Evolutionary conservation across 192 early-diverging fungal genomes (phyloP).

Genomic region (Podila clonocystis): DNA sequence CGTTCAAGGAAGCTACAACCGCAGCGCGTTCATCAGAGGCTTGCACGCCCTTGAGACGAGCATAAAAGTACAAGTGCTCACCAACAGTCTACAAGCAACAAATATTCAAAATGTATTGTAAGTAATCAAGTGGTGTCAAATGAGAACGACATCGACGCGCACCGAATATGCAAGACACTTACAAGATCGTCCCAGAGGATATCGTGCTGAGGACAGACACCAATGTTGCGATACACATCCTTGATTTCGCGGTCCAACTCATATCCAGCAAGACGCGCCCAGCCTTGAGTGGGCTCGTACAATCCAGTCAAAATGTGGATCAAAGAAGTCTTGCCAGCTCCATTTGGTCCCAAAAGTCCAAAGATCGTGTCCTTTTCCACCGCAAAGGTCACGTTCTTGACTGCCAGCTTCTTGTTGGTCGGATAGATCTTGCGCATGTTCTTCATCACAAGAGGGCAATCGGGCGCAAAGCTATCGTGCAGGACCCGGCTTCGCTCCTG

Average conservation of each 20-base stretch:
- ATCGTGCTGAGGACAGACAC: conserved; percentile 79
- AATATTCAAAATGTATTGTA: too few species aligned
- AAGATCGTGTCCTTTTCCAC: conserved; percentile 70
- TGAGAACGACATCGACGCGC: background rate
- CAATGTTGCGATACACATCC: conserved; percentile 69
- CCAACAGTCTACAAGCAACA: conserved; percentile 55
- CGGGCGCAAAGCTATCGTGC: conserved; percentile 35
- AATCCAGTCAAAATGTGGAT: conserved; percentile 78
- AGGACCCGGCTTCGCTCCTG: conserved; percentile 67
- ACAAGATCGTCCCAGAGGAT: conserved; percentile 78
- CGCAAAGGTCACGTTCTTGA: conserved; percentile 73
- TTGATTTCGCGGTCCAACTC: conserved; percentile 62
- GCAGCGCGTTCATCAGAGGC: conserved; percentile 55
- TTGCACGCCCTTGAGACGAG: conserved; percentile 72
- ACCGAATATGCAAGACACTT: background rate
- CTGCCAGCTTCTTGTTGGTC: conserved; percentile 65
- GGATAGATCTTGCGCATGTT: conserved; percentile 68
- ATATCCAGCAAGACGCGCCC: conserved; percentile 65
- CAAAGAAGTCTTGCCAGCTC: conserved; percentile 79
- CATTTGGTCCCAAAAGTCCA: conserved; percentile 76
- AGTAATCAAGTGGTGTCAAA: too few species aligned
- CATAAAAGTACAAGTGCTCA: conserved; percentile 80
- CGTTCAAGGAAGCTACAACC: conserved; percentile 54
- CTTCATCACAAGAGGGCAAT: conserved; percentile 65
- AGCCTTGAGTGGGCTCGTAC: conserved; percentile 64